These are phyloP conservation scores for Seiridium cupressi DNA, from an alignment of 2,329 filamentous ascomycete genomes.

Conservation along the genomic window DNA sequence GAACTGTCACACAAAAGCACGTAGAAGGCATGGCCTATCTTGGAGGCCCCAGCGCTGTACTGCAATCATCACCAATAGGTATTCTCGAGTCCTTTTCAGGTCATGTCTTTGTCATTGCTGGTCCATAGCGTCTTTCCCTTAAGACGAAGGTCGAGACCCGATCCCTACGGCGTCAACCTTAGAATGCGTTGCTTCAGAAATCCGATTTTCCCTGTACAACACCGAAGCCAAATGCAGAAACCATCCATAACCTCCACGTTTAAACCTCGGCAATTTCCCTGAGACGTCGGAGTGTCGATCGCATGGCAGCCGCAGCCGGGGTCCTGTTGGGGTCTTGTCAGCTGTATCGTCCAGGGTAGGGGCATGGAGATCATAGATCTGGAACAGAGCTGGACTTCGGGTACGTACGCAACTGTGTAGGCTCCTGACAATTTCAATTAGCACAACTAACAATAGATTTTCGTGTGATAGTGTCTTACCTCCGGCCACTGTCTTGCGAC, in stretches of 20 bases:
- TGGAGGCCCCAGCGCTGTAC: no score
- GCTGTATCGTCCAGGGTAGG: background rate
- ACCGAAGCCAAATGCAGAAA: slow-evolving; percentile 28
- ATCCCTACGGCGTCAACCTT: slow-evolving; percentile 23
- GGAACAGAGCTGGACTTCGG: no score
- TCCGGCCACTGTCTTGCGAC: slow-evolving; percentile 91
- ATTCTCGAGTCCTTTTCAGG: background rate
- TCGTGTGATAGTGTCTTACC: slow-evolving; percentile 39
- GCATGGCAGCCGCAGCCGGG: slow-evolving; percentile 87
- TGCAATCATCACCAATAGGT: background rate
- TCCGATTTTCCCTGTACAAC: slow-evolving; percentile 25
- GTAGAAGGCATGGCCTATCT: no score
- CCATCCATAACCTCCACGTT: slow-evolving; percentile 32
- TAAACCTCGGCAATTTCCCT: slow-evolving; percentile 97
- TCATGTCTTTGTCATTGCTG: slow-evolving; percentile 19
- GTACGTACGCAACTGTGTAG: slow-evolving; percentile 94
- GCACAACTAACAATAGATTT: no score
- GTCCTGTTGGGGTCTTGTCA: slow-evolving; percentile 42
- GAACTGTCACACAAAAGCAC: no score
- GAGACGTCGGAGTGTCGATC: slow-evolving; percentile 95
- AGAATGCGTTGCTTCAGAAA: slow-evolving; percentile 22
- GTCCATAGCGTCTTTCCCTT: slow-evolving; percentile 17
- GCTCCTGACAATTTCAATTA: slow-evolving; percentile 38
- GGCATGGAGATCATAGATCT: no score
- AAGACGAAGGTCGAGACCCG: slow-evolving; percentile 18